Evolutionary conservation across 2,329 filamentous ascomycete genomes (phyloP).

Genomic region (Sphaerulina populicola): DNA sequence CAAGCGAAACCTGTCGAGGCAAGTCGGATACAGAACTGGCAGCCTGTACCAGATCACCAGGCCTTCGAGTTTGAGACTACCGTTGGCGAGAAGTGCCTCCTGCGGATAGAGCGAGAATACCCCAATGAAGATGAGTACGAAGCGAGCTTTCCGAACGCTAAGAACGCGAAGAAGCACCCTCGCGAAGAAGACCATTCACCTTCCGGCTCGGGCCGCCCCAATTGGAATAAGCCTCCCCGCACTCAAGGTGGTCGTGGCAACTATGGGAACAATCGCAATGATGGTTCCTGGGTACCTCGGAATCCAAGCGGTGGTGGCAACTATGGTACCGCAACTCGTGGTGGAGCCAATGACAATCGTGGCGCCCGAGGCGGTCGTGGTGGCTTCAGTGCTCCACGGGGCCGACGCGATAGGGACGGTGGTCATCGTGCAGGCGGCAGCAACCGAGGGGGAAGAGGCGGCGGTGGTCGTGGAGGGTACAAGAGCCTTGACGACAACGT

Average conservation of each 20-base stretch:
- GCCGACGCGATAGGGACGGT: slow-evolving; percentile 29
- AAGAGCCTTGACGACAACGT: slow-evolving; percentile 39
- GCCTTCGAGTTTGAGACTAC: slow-evolving; percentile 70
- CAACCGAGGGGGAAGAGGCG: slow-evolving; percentile 24
- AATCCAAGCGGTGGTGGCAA: slow-evolving; percentile 11
- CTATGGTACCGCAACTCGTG: slow-evolving; percentile 24
- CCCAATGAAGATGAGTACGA: slow-evolving; percentile 56
- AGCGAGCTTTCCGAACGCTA: slow-evolving; percentile 53
- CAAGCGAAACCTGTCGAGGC: slow-evolving; percentile 72
- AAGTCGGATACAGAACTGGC: slow-evolving; percentile 73
- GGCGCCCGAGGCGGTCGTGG: slow-evolving; percentile 25
- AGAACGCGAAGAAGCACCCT: slow-evolving; percentile 55
- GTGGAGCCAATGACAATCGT: slow-evolving; percentile 33
- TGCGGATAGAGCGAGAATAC: slow-evolving; percentile 70
- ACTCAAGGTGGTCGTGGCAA: slow-evolving; percentile 26
- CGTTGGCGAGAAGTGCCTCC: slow-evolving; percentile 76
- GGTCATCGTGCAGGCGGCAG: slow-evolving; percentile 19
- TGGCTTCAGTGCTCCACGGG: slow-evolving; percentile 1
- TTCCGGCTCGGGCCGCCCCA: slow-evolving; percentile 20
- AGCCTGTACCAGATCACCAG: slow-evolving; percentile 61
- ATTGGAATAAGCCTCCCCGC: slow-evolving; percentile 25
- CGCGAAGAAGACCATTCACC: slow-evolving; percentile 45
- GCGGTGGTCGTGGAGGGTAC: slow-evolving; percentile 33
- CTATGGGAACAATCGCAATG: slow-evolving; percentile 12
- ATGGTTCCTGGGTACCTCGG: slow-evolving; percentile 22